Evolutionary conservation across 768 basidiomycete species (phyloP), one percentile per base, ranked within the genome.

Genomic region (Botryobasidium botryosum): DNA sequence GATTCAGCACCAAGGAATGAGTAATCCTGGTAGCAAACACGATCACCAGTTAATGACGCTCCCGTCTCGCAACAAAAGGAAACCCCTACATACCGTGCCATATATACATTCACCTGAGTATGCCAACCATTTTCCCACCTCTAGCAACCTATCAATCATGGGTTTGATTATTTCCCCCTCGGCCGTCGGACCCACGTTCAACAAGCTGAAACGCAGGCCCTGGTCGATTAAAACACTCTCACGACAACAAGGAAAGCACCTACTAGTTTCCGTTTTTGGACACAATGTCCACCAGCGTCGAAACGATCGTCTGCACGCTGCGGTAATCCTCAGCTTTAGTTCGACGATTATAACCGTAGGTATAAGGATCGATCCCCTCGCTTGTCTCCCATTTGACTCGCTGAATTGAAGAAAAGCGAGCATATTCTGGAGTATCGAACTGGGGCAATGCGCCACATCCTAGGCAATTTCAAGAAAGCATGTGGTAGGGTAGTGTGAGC

Each of bases 241-340:
- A n/a, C n/a, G n/a, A n/a, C n/a, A n/a, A n/a, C n/a, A n/a, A n/a
- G n/a, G n/a, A n/a, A n/a, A n/a, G n/a, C n/a, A n/a, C n/a, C n/a
- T n/a, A n/a, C n/a, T 66, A 75, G 52, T 76, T 74, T 8, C 75
- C 74, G 47, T 72, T 72, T 61, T 76, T 76, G 25, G 71, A 70
- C 17, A 68, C 72, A 48, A 76, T 67, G 48, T 75, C 72, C 24
- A 71, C 66, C 42, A 75, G 51, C 0, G 63, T 69, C 40, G 67
- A 69, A 3, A 75, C 55, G 37, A 74, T 70, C 10, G 63, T 62
- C 2, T 68, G 58, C 0, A 63, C 67, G 41, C 66, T 68, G 59
- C 68, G 73, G 52, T 72, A 75, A 44, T 68, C 52, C 8, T 60
- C 64, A 3, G 59, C 51, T 17, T 38, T 53, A 33, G 59, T 59